These are phyloP conservation scores for Skeletonema potamos DNA, from an alignment of 108 stramenopile species.

Conservation along the genomic window DNA sequence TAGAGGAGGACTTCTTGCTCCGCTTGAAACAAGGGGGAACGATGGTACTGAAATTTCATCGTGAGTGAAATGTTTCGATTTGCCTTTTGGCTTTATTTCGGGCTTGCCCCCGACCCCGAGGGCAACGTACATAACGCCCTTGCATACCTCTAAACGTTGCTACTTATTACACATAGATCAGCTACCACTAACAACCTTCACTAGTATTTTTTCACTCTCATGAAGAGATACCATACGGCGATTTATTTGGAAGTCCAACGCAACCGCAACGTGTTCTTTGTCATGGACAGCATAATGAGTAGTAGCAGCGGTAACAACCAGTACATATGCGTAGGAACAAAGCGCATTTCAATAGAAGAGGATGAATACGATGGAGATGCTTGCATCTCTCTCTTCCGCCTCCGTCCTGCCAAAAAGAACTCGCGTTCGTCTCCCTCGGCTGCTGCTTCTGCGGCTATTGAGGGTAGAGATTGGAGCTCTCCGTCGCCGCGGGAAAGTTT, in stretches of 20 bases:
- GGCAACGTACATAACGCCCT: too few relatives aligned
- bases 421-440: neutral
- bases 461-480: constrained; percentile 2
- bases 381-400: constrained; percentile 25
- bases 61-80: too few relatives aligned
- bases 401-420: neutral
- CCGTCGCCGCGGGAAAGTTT: neutral
- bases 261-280: neutral
- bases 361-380: constrained; percentile 14
- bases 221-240: too few relatives aligned
- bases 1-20: too few relatives aligned
- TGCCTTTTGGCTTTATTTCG: too few relatives aligned
- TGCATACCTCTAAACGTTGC: too few relatives aligned
- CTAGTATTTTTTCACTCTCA: too few relatives aligned
- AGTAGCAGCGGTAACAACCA: neutral
- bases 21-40: too few relatives aligned
- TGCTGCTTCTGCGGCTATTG: neutral
- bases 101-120: too few relatives aligned
- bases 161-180: too few relatives aligned
- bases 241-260: neutral
- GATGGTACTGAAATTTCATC: too few relatives aligned
- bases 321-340: constrained; percentile 18
- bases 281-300: neutral
- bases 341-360: constrained; percentile 30
- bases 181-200: too few relatives aligned